phyloP scores from a whole-genome alignment of 768 basidiomycete species.

The Hygrophorus russula region DNA sequence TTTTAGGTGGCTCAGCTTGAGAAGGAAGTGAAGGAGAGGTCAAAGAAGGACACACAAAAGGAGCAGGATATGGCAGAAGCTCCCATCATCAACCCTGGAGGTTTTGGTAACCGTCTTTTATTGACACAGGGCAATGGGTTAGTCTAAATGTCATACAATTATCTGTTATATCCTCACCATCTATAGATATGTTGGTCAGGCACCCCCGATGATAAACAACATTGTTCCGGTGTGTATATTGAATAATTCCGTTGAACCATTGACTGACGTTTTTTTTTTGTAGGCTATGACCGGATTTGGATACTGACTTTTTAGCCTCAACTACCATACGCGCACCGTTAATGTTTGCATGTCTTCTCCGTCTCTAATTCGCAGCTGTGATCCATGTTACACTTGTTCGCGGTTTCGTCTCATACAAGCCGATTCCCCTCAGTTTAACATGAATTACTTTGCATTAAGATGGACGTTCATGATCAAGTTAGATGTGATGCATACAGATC shows the following conservation, averaged over 20 bases:
- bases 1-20: constrained; percentile 66
- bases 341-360: too few relatives aligned
- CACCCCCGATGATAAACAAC: constrained; percentile 37
- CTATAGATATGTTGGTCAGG: constrained; percentile 49
- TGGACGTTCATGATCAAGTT: too few relatives aligned
- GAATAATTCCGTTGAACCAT: not conserved
- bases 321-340: not conserved
- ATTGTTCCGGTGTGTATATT: constrained; percentile 26
- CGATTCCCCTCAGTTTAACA: too few relatives aligned
- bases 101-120: constrained; percentile 45
- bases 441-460: too few relatives aligned
- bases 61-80: constrained; percentile 81
- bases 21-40: constrained; percentile 81
- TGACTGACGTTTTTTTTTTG: constrained; percentile 4
- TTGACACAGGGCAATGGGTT: constrained; percentile 62
- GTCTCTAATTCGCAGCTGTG: too few relatives aligned
- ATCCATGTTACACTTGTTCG: too few relatives aligned
- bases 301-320: constrained; percentile 1
- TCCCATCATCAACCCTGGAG: constrained; percentile 82
- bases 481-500: too few relatives aligned
- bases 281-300: constrained; percentile 60
- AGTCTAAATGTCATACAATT: not conserved
- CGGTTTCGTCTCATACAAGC: too few relatives aligned
- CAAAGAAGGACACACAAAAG: constrained; percentile 80
- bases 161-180: constrained; percentile 6